Percentiles rank a stretch among this genome's conserved stretches.
Conservation (phyloP, 176 grass and related monocot genomes). For the Secale cereale region DNA sequence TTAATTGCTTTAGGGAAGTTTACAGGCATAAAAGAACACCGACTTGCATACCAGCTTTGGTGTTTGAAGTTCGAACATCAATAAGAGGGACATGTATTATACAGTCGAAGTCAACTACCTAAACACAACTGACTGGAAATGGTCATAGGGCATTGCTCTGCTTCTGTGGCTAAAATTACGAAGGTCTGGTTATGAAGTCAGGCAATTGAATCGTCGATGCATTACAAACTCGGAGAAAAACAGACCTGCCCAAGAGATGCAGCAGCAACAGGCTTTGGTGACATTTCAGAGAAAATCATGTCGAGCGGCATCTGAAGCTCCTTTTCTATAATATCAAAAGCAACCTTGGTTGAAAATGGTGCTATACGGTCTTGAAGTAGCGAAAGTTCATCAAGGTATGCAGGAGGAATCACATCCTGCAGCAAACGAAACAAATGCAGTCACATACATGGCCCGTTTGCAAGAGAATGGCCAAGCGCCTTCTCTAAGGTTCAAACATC, state of each 20-base stretch:
- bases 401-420: slow-evolving; percentile 96
- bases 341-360: slow-evolving; percentile 87
- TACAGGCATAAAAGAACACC: neutral
- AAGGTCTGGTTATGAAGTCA: neutral
- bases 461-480: neutral
- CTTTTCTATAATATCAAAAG: slow-evolving; percentile 92
- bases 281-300: slow-evolving; percentile 85
- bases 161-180: neutral
- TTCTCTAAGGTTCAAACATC: neutral
- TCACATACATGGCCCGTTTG: neutral
- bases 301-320: slow-evolving; percentile 72
- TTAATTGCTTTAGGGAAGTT: neutral
- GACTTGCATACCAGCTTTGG: neutral
- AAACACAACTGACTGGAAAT: neutral
- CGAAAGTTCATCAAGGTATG: slow-evolving; percentile 88
- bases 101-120: neutral
- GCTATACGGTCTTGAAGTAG: slow-evolving; percentile 90
- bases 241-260: slow-evolving; percentile 91
- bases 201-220: neutral
- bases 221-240: neutral
- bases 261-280: slow-evolving; percentile 80
- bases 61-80: neutral
- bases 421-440: slow-evolving; percentile 11
- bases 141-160: neutral
- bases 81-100: neutral